Evolutionary conservation across 1,284 basidiomycete species (phyloP), one percentile per base, ranked within the genome.

Genomic region (Cutaneotrichosporon sp.): DNA sequence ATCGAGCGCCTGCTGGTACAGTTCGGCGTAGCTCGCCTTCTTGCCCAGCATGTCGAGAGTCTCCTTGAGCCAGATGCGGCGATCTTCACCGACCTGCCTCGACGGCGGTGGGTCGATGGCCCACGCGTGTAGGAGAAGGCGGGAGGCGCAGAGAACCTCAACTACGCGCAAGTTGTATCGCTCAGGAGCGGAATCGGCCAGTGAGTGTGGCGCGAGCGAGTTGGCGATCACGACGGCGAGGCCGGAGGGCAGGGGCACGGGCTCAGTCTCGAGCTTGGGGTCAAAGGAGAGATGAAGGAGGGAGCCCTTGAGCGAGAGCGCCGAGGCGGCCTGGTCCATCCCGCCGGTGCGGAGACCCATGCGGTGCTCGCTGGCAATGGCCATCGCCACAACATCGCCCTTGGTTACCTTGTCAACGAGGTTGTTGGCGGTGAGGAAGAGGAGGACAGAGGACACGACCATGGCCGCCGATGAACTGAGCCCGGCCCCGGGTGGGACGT

Each of bases 151-250:
- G 32, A 92, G 86, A 0, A 88, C 90, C 79, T 95, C 92, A 21
- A 94, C 89, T 22, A 92, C 91, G 22, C 91, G 89, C 38, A 95
- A 83, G 76, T 95, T 95, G 82, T 94, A 94, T 53, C 87, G 85
- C 58, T 84, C 86, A 68, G 89, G 89, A 2, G 90, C 88, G 50
- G 86, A 86, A 65, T 89, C 84, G 3, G 87, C 87, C 77, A 93
- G 92, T 73, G 92, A 88, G 36, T 89, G 87, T n/a, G 89, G 87
- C 34, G 92, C 88, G 46, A 92, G 86, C 18, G 90, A 91, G 81
- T 94, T 92, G 14, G 91, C 89, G 72, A 89, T 88, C 61, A 93
- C 89, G 72, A 94, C 87, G 7, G 87, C 86, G 18, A 75, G 65
- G 30, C 59, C 56, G 0, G 65, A 40, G 8, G 75, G 70, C 4